Conservation (phyloP, 768 basidiomycete species). For the Auricularia sp. region DNA sequence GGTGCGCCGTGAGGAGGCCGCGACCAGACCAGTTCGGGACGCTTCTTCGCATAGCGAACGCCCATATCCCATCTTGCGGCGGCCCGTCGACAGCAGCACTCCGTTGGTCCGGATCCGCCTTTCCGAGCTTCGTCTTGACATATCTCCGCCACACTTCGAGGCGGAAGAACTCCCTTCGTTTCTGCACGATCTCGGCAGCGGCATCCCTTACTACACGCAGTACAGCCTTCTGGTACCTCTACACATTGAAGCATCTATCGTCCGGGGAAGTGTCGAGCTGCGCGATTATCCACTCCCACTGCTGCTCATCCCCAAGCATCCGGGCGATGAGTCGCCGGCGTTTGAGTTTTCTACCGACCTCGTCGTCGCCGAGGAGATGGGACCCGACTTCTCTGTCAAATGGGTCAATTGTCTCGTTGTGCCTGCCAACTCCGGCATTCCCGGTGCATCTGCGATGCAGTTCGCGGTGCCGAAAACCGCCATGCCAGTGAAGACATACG, state of each 20-base stretch:
- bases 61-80: not conserved
- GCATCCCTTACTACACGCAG: constrained; percentile 56
- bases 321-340: constrained; percentile 29
- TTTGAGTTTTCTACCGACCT: constrained; percentile 68
- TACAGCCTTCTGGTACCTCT: constrained; percentile 80
- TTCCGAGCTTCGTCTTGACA: constrained; percentile 43
- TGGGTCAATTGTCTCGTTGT: constrained; percentile 65
- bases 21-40: constrained; percentile 4
- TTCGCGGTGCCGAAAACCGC: constrained; percentile 78
- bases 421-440: constrained; percentile 41
- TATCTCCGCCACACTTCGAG: constrained; percentile 54
- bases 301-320: constrained; percentile 53
- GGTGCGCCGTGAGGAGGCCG: constrained; percentile 38
- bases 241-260: constrained; percentile 60
- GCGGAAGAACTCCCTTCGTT: constrained; percentile 47
- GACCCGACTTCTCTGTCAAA: constrained; percentile 51
- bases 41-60: not conserved
- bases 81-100: constrained; percentile 23
- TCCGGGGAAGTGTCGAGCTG: constrained; percentile 49
- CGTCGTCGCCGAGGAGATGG: constrained; percentile 83
- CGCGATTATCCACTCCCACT: constrained; percentile 88
- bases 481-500: constrained; percentile 92
- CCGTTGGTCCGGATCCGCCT: constrained; percentile 66
- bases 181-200: constrained; percentile 54
- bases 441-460: constrained; percentile 42